phyloP scores from a whole-genome alignment of 441 rosid genomes.

The Jatropha podagrica region DNA sequence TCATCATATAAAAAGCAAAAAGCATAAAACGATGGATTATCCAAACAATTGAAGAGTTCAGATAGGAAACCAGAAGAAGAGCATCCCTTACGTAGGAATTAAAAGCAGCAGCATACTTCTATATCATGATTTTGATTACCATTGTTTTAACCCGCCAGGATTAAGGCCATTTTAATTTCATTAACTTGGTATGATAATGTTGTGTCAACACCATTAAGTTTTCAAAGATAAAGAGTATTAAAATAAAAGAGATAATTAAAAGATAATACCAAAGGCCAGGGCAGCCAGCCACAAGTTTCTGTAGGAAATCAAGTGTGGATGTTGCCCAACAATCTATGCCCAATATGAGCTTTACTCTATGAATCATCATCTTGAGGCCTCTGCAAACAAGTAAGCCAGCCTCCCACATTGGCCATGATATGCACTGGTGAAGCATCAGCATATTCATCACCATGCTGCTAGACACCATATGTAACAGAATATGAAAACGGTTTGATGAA shows the following conservation, averaged over 20 bases:
- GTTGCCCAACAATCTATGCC: conserved; percentile 23
- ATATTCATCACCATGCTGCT: conserved; percentile 23
- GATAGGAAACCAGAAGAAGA: neutral
- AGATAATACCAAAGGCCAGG: conserved; percentile 25
- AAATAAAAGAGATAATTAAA: neutral
- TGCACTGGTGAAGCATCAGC: conserved; percentile 25
- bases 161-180: neutral
- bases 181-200: neutral
- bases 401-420: conserved; percentile 27
- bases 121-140: neutral
- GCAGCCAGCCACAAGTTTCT: conserved; percentile 24
- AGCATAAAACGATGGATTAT: neutral
- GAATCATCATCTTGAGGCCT: conserved; percentile 33
- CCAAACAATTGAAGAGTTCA: neutral
- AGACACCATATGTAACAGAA: conserved; percentile 17
- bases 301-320: conserved; percentile 19
- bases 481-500: conserved; percentile 12
- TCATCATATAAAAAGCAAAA: neutral
- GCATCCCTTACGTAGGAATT: neutral
- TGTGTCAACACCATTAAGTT: neutral
- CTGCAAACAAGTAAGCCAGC: conserved; percentile 28
- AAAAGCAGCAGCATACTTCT: neutral
- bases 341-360: conserved; percentile 14
- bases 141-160: neutral
- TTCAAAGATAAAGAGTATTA: neutral